phyloP scores from a whole-genome alignment of 208 protist species.

The Leishmania braziliensis region DNA sequence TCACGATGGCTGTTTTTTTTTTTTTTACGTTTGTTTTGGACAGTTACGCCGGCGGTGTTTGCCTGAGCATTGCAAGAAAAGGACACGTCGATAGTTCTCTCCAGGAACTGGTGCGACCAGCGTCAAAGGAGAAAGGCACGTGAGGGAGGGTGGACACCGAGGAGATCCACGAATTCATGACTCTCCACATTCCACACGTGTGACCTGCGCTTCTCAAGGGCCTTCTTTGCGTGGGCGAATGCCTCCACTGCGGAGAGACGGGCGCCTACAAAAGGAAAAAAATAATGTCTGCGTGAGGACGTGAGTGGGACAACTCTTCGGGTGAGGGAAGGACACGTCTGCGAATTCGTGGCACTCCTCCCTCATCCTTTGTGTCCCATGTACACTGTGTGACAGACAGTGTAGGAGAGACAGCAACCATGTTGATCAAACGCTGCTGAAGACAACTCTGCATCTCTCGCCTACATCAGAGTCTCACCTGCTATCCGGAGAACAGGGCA shows the following conservation, averaged over 20 bases:
- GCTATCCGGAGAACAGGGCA: not conserved
- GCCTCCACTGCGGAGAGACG: not conserved
- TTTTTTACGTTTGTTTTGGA: conserved; percentile 1
- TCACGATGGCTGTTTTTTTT: not conserved
- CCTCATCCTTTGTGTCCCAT: not conserved
- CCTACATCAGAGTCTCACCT: not conserved
- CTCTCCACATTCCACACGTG: not conserved
- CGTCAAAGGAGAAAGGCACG: not conserved
- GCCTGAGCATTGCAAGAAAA: not conserved
- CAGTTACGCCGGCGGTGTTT: not conserved
- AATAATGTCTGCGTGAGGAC: not conserved
- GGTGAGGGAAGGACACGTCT: not conserved
- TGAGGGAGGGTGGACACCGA: not conserved
- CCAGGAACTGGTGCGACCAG: not conserved
- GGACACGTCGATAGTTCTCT: not conserved
- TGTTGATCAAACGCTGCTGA: not conserved
- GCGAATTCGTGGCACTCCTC: not conserved
- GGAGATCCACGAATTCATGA: not conserved
- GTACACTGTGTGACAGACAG: not conserved
- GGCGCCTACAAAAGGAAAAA: not conserved
- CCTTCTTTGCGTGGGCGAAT: not conserved
- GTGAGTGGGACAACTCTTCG: not conserved
- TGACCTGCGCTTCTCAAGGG: not conserved
- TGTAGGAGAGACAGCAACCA: not conserved
- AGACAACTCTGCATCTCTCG: not conserved